Percentiles rank a stretch among this genome's conserved stretches.
Conservation (phyloP, 495 filamentous ascomycete genomes). For the Aspergillus egyptiacus region DNA sequence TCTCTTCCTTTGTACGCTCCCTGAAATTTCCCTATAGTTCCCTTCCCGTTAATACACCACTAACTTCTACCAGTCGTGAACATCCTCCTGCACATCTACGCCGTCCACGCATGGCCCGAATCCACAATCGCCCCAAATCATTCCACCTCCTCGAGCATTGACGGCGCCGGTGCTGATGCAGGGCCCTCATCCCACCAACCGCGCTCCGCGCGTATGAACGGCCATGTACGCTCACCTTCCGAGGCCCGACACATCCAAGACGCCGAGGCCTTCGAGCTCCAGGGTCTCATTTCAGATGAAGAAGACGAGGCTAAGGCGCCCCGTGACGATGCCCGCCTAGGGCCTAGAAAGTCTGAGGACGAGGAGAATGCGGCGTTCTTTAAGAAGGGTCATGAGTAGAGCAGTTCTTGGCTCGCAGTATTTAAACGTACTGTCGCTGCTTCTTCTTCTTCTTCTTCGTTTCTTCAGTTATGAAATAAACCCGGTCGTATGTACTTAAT, state of each 20-base stretch:
- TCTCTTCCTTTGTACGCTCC: slow-evolving; percentile 70
- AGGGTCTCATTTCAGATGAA: slow-evolving; percentile 84
- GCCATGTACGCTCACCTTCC: slow-evolving; percentile 44
- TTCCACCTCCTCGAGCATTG: slow-evolving; percentile 13
- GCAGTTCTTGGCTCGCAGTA: too few relatives aligned
- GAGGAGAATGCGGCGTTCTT: slow-evolving; percentile 32
- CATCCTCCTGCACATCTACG: slow-evolving; percentile 78
- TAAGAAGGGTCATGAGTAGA: slow-evolving; percentile 22
- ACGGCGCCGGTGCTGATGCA: slow-evolving; percentile 2
- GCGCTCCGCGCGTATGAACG: slow-evolving; percentile 41
- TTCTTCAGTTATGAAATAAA: too few relatives aligned
- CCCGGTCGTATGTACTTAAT: too few relatives aligned
- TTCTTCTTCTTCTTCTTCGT: too few relatives aligned
- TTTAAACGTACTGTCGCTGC: neutral
- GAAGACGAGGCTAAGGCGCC: slow-evolving; percentile 33
- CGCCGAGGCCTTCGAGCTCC: slow-evolving; percentile 86
- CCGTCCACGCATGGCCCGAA: slow-evolving; percentile 52
- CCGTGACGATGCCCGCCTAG: slow-evolving; percentile 11
- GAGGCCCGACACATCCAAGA: slow-evolving; percentile 55
- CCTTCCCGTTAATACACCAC: neutral
- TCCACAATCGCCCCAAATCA: slow-evolving; percentile 27
- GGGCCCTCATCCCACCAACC: too few relatives aligned
- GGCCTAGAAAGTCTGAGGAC: slow-evolving; percentile 29
- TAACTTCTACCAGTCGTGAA: slow-evolving; percentile 52
- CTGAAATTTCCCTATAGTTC: neutral